Evolutionary conservation across 495 filamentous ascomycete species (phyloP).

Genomic region (Aspergillus affinis): DNA sequence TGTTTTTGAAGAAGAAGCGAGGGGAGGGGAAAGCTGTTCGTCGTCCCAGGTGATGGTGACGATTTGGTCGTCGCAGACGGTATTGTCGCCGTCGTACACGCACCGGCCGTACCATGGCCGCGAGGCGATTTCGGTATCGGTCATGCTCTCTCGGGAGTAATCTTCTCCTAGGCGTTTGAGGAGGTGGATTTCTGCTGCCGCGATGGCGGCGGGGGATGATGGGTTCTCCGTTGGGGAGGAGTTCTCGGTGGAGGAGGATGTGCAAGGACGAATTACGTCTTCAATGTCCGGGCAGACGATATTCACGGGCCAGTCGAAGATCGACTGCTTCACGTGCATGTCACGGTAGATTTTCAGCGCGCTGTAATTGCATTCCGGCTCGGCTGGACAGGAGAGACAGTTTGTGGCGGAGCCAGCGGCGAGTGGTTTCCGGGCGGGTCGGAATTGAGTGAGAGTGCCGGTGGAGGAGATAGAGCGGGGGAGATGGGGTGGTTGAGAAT

Average conservation of each 20-base stretch:
- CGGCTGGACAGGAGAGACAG: conserved; percentile 76
- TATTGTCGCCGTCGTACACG: conserved; percentile 89
- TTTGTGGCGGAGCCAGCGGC: conserved; percentile 78
- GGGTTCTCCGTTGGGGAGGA: neutral
- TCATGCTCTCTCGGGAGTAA: conserved; percentile 50
- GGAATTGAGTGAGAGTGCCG: conserved; percentile 67
- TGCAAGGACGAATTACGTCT: conserved; percentile 37
- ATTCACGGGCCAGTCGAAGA: conserved; percentile 76
- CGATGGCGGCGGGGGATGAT: neutral
- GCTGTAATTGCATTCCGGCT: conserved; percentile 75
- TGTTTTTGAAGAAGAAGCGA: neutral
- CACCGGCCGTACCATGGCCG: conserved; percentile 89
- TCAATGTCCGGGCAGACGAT: conserved; percentile 92
- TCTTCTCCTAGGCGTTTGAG: conserved; percentile 57
- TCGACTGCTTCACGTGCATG: conserved; percentile 55
- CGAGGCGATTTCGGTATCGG: conserved; percentile 51
- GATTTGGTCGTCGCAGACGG: conserved; percentile 84
- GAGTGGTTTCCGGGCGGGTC: conserved; percentile 66
- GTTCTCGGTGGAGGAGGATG: neutral
- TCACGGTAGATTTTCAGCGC: conserved; percentile 76
- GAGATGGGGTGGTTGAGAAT: conserved; percentile 51
- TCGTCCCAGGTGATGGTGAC: conserved; percentile 83
- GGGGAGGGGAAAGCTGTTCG: conserved; percentile 9
- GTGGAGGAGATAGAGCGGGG: conserved; percentile 70
- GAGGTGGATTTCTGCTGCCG: conserved; percentile 33